phyloP scores from a whole-genome alignment of 169 alveolate genomes.

The Amoebophrya sp. region DNA sequence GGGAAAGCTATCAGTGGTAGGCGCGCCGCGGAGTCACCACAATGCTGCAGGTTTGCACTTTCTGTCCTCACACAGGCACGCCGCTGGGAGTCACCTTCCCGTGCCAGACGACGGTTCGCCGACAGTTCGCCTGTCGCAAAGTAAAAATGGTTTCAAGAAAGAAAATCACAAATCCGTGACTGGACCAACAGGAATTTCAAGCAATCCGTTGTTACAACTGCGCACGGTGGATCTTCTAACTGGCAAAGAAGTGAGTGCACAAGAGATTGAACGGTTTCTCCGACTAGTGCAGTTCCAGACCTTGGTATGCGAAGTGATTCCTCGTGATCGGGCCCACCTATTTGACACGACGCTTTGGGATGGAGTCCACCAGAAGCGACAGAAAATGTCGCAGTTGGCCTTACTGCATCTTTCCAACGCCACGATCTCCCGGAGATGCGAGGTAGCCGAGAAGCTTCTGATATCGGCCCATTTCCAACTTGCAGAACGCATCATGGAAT shows the following conservation, averaged over 20 bases:
- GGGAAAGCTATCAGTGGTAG: too few species aligned
- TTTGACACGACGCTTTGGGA: background rate
- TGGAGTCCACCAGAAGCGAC: background rate
- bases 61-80: too few species aligned
- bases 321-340: background rate
- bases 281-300: background rate
- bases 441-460: constrained; percentile 11
- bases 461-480: background rate
- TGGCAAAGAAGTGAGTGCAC: background rate
- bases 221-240: background rate
- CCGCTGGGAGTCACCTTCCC: too few species aligned
- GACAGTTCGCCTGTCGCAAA: too few species aligned
- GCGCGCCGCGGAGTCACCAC: too few species aligned
- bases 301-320: background rate
- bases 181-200: too few species aligned
- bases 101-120: too few species aligned
- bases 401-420: background rate
- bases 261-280: background rate
- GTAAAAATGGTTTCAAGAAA: too few species aligned
- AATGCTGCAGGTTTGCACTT: too few species aligned
- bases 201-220: too few species aligned
- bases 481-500: background rate
- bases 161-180: too few species aligned
- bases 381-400: background rate
- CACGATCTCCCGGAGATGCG: background rate